Percentiles rank a stretch among this genome's conserved stretches.
Conservation (phyloP, 2,329 filamentous ascomycete species). For the Fusarium sambucinum region DNA sequence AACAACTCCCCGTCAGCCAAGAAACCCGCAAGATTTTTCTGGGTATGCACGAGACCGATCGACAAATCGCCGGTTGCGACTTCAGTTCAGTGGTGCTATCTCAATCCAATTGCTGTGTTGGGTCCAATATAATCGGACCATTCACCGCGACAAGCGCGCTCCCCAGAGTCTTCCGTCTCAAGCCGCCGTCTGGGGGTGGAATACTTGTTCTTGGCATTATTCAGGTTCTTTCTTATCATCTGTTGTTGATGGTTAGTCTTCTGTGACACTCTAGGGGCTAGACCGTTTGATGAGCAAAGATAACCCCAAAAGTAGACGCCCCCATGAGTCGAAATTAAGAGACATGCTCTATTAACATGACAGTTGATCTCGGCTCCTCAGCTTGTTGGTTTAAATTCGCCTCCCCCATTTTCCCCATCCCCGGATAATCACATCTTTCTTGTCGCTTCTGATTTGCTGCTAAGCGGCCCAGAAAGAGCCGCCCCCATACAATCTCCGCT, state of each 20-base stretch:
- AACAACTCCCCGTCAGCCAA: constrained; percentile 10
- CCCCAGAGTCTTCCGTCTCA: constrained; percentile 43
- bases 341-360: constrained; percentile 24
- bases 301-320: constrained; percentile 27
- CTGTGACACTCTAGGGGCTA: constrained; percentile 22
- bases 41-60: constrained; percentile 31
- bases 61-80: constrained; percentile 10
- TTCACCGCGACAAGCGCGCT: constrained; percentile 48
- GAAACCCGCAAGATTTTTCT: constrained; percentile 12
- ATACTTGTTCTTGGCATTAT: constrained; percentile 25
- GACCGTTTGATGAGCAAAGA: constrained; percentile 32
- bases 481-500: constrained; percentile 35
- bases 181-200: constrained; percentile 32
- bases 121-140: constrained; percentile 39
- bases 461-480: constrained; percentile 15
- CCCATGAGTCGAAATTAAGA: constrained; percentile 26
- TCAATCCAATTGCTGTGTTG: constrained; percentile 31
- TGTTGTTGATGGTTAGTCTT: constrained; percentile 14
- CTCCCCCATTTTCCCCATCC: constrained; percentile 40
- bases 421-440: constrained; percentile 39
- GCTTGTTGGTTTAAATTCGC: constrained; percentile 29
- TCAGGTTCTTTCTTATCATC: constrained; percentile 38
- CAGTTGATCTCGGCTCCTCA: constrained; percentile 14
- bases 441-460: constrained; percentile 31
- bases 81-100: constrained; percentile 25